Conservation (phyloP, 305 asterid species). For the Fraxinus sp. region DNA sequence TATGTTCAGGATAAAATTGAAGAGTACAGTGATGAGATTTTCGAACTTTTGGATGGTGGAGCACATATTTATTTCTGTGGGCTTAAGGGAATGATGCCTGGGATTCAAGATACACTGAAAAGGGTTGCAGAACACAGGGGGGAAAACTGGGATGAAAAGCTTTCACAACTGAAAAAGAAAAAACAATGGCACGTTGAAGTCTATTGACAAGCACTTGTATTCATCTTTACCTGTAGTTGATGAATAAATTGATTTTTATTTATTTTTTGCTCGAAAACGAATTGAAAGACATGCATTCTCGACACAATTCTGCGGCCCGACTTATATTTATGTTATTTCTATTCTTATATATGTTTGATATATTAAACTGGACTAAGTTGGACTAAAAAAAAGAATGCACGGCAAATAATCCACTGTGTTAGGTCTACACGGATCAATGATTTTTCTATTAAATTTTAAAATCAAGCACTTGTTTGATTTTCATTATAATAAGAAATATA, state of each 20-base stretch:
- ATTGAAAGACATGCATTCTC: neutral
- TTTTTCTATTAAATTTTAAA: neutral
- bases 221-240: neutral
- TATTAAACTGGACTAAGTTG: neutral
- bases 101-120: constrained; percentile 88
- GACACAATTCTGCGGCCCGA: neutral
- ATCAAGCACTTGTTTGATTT: neutral
- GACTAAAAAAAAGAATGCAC: neutral
- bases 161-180: constrained; percentile 77
- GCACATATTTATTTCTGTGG: constrained; percentile 96
- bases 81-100: constrained; percentile 98
- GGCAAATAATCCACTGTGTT: neutral
- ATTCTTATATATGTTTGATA: neutral
- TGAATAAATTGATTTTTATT: neutral
- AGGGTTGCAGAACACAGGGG: constrained; percentile 82
- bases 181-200: constrained; percentile 99
- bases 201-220: constrained; percentile 38
- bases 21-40: constrained; percentile 86
- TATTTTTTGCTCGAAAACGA: neutral
- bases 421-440: neutral
- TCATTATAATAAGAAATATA: too few relatives aligned
- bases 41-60: constrained; percentile 77
- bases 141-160: constrained; percentile 89
- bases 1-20: constrained; percentile 95
- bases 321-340: neutral